Evolutionary conservation across 352 stramenopile species (phyloP).

Genomic region (Pythium rhizo-oryzae): DNA sequence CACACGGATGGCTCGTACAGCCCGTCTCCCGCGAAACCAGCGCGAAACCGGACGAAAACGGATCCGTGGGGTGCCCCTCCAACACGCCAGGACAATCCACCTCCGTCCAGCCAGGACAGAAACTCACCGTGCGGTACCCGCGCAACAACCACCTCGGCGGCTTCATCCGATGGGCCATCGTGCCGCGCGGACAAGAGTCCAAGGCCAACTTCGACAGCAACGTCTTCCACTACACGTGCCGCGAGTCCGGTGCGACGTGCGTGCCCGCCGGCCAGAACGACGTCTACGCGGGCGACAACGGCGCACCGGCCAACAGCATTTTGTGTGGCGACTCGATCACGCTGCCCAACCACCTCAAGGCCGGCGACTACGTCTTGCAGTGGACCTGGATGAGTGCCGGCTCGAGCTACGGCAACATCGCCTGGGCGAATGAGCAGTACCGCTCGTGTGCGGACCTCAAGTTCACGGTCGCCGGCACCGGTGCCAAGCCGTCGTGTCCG

Average conservation of each 20-base stretch:
- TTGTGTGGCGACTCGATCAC: conserved; percentile 24
- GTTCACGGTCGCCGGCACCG: conserved; percentile 13
- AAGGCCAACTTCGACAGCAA: conserved; percentile 29
- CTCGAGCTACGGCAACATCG: conserved; percentile 22
- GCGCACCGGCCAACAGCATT: conserved; percentile 13
- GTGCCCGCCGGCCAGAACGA: conserved; percentile 19
- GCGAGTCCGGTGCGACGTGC: conserved; percentile 33
- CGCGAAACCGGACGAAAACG: conserved; percentile 2
- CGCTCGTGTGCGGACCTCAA: conserved; percentile 27
- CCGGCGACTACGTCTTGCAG: conserved; percentile 27
- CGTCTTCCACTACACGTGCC: conserved; percentile 35
- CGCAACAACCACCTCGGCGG: conserved; percentile 39
- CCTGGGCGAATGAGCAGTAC: conserved; percentile 22
- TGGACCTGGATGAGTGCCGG: conserved; percentile 24
- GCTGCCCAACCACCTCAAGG: conserved; percentile 15
- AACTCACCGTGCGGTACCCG: conserved; percentile 30
- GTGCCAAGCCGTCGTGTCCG: too few relatives aligned
- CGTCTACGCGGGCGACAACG: conserved; percentile 20
- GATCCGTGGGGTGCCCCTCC: conserved; percentile 19
- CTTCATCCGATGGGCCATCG: conserved; percentile 38
- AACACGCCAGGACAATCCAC: conserved; percentile 26
- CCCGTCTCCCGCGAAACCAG: conserved; percentile 9
- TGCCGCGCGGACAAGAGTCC: conserved; percentile 28
- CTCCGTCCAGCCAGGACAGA: conserved; percentile 13
- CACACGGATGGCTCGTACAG: conserved; percentile 18